phyloP scores from a whole-genome alignment of 305 asterid genomes.

The Fraxinus greggii region DNA sequence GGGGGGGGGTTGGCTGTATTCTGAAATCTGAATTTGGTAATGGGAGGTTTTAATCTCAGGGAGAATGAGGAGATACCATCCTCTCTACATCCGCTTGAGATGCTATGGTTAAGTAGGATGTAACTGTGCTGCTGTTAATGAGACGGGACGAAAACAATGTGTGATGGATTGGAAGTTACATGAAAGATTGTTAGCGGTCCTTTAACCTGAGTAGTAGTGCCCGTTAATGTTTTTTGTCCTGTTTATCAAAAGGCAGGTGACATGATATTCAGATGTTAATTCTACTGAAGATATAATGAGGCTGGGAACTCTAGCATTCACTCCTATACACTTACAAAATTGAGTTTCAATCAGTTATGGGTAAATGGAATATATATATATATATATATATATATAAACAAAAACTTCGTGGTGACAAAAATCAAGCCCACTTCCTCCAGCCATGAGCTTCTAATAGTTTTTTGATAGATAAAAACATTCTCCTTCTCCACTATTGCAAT shows the following conservation, averaged over 20 bases:
- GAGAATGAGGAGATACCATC: not conserved
- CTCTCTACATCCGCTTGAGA: not conserved
- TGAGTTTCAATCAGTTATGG: not conserved
- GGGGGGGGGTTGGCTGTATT: too few relatives aligned
- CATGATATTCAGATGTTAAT: not conserved
- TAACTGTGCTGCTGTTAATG: not conserved
- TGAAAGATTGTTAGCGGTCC: not conserved
- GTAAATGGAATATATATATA: not conserved
- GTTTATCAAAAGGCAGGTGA: not conserved
- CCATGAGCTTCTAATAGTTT: not conserved
- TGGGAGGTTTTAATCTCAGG: not conserved
- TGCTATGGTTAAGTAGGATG: not conserved
- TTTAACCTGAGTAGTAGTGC: not conserved
- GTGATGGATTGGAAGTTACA: not conserved
- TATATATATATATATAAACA: too few relatives aligned
- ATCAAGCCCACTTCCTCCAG: not conserved
- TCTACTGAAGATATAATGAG: not conserved
- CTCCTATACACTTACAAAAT: not conserved
- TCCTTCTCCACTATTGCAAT: not conserved
- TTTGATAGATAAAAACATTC: not conserved
- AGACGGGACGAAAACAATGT: not conserved
- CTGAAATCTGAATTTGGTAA: not conserved
- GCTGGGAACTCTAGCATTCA: not conserved
- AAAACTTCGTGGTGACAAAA: not conserved
- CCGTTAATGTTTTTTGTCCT: not conserved